Conservation (phyloP, 2,329 filamentous ascomycete species). For the Venturia oleaginea region DNA sequence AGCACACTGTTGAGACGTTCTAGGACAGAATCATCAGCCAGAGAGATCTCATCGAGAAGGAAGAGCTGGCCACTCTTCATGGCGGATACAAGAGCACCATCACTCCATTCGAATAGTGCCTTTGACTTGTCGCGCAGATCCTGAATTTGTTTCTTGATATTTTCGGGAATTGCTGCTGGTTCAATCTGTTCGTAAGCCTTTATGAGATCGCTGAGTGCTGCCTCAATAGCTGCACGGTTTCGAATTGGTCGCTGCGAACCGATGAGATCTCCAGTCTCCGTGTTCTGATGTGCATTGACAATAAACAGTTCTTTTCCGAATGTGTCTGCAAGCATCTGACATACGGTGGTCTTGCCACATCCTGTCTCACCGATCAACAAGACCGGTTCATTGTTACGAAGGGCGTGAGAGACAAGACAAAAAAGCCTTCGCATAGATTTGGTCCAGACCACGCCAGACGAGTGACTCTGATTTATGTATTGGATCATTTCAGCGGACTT, state of each 20-base stretch:
- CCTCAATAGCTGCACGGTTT: conserved; percentile 67
- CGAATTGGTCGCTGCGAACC: conserved; percentile 87
- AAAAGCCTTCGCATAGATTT: conserved; percentile 87
- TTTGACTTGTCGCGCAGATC: conserved; percentile 55
- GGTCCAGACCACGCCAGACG: conserved; percentile 74
- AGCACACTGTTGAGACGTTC: conserved; percentile 95
- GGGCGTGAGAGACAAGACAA: conserved; percentile 75
- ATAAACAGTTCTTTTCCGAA: conserved; percentile 69
- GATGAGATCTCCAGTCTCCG: conserved; percentile 94
- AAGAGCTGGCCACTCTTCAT: conserved; percentile 90
- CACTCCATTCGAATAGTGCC: conserved; percentile 91
- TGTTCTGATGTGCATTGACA: conserved; percentile 96
- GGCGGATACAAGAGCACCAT: conserved; percentile 85
- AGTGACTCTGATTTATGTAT: conserved; percentile 20
- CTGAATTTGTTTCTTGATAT: conserved; percentile 28
- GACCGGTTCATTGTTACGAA: conserved; percentile 87
- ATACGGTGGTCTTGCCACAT: conserved; percentile 95
- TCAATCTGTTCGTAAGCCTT: conserved; percentile 40
- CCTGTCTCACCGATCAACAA: conserved; percentile 93
- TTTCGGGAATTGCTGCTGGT: neutral
- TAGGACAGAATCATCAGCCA: conserved; percentile 94
- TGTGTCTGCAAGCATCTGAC: conserved; percentile 80
- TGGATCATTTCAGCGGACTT: conserved; percentile 28
- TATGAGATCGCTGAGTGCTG: conserved; percentile 40
- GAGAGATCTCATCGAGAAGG: conserved; percentile 91